Base-by-base conservation (phyloP, 148 eudicot genomes). In the Silene uniflora region DNA sequence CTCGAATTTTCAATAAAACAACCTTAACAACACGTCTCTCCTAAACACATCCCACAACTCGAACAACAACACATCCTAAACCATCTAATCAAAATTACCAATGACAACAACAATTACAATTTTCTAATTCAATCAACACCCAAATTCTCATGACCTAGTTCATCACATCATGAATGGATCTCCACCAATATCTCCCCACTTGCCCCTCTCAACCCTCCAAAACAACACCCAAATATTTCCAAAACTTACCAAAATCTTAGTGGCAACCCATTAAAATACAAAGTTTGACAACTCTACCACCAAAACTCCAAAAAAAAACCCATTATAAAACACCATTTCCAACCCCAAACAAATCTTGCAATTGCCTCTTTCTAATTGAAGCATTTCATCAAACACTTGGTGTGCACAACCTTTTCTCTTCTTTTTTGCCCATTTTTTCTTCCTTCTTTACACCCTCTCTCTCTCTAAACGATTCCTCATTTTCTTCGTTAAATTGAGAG, bases 381-480 rank as follows among this genome's bases (percentile, higher is more conserved):
- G 66, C 80, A 81, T 56, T 56, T 81, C 64, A 77, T 73, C 84
- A 32, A 81, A 81, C 81, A 74, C 67, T 77, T 81, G 69, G 67
- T 77, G 77, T 73, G 78, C 73, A 11, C n/a, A 10, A 24, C 76
- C 2, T 32, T 11, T 23, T 54, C 10, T 16, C 56, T 52, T 24
- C 18, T 13, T 12, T 19, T 24, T 44, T 21, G 42, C 7, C 39
- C 61, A 14, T 46, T 49, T 6, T 39, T 24, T 39, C 10, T 23
- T 19, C n/a, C 27, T 22, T 27, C 49, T 29, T 27, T 42, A 55
- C 60, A 19, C 23, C 22, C 10, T 10, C 55, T 56, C 39, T 56
- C 76, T 67, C 64, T 70, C 79, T 22, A 29, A 54, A 23, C 29
- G 49, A 8, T 61, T 61, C 44, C 62, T 21, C 67, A 58, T 58